Base-by-base conservation (phyloP, 441 rosid species). In the Adansonia gregorii region DNA sequence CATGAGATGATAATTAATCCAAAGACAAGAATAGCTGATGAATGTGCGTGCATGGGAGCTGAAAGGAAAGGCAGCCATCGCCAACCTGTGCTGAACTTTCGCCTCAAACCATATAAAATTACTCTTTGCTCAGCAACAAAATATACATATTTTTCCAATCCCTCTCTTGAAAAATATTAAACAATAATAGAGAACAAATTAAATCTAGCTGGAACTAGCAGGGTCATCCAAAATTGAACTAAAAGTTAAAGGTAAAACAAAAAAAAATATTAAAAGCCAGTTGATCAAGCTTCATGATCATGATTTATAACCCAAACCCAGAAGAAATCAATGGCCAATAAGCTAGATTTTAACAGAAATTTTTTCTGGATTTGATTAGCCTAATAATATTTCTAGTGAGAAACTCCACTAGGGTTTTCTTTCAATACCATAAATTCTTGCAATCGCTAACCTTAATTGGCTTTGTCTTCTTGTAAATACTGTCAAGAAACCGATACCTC, bases 401-500 rank as follows among this genome's bases (percentile, higher is more conserved):
- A 61, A 48, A 70, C 20, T 41, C 43, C 66, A 67, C 67, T 54
- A 67, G 67, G 24, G 48, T 27, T 77, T 77, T 58, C 75, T 55
- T 72, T 65, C 67, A 46, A 61, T 73, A 58, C 67, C 54, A 56
- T 5, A 0, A 46, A 74, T 60, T 60, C 4, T 24, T 56, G 48
- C 15, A 45, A 60, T 75, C 72, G 80, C 83, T 73, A 45, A 71
- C 74, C 48, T 82, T 73, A 2, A 80, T 41, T 8, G 86, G 92
- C 80, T 82, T 80, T 1, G 92, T 87, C 20, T 78, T 48, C 78
- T 63, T 77, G 85, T 92, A 92, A 83, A 92, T 83, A 60, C 84
- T 85, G 59, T 51, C 83, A 8, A 92, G 65, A 52, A 88, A 78
- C 74, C 86, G 84, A 55, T 82, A 85, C 78, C 73, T 88, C 46